Base-by-base conservation (phyloP, 1,139 yeast species). In the Diutina mesorugosa region DNA sequence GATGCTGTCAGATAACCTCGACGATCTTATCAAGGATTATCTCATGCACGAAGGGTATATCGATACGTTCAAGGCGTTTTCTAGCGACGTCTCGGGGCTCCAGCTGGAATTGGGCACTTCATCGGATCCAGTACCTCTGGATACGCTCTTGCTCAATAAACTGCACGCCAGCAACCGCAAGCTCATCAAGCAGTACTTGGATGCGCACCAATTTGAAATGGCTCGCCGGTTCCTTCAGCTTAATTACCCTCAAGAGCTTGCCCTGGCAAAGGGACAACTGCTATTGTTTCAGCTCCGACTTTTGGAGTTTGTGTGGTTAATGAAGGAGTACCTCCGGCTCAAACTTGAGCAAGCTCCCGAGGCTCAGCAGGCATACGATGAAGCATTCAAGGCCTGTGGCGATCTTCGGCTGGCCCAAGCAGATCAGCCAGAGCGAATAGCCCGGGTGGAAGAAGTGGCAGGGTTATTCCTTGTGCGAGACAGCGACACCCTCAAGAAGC, bases 21-120 rank as follows among this genome's bases (percentile, higher is more conserved):
- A 85, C 63, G 69, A 76, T 28, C 72, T 89, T 60, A 83, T 90
- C 4, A 75, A 81, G 58, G 84, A 85, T 6, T 90, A 89, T 67
- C 78, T 90, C 57, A 77, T 81, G 46, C 87, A 87, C 62, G 83
- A 84, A 62, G 97, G 97, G 0, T 84, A 81, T 64, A 73, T 80
- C 57, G 85, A 85, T 54, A 82, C 90, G 0, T 82, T 85, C 9
- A 77, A 77, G 57, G 83, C 89, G 0, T 84, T 90, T 62, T 70
- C 78, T 32, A 53, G 56, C 3, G 70, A 67, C 54, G 55, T 65
- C 16, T 67, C 70, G 30, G 89, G 80, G 60, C 67, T 83, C 50
- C 62, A 65, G 7, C 59, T 64, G 16, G 70, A 69, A 58, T 60
- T 65, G 21, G 57, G 58, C 18, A 45, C 54, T 5, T 48, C 47